Percentiles rank a stretch among this genome's conserved stretches.
These are phyloP conservation scores for Cornus florida DNA, from an alignment of 148 eudicot genomes.

Conservation along the genomic window DNA sequence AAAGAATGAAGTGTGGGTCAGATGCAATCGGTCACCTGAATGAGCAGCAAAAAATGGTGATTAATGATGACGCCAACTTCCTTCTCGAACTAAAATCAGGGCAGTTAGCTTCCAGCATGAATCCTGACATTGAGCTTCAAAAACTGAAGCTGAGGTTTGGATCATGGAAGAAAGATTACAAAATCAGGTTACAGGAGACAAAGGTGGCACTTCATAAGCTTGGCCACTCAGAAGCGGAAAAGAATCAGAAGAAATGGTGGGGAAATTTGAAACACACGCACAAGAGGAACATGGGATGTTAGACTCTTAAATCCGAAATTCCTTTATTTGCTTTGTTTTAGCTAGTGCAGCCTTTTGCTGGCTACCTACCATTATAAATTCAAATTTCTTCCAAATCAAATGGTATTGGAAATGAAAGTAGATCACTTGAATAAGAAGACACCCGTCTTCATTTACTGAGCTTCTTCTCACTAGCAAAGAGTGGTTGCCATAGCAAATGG, in stretches of 20 bases:
- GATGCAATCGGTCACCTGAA: not conserved
- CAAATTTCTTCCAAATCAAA: too few relatives aligned
- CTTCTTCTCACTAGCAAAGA: too few relatives aligned
- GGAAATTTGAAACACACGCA: constrained; percentile 7
- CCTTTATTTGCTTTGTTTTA: too few relatives aligned
- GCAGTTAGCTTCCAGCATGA: not conserved
- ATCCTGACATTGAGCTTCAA: constrained; percentile 27
- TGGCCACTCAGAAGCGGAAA: constrained; percentile 21
- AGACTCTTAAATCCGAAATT: not conserved
- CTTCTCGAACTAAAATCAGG: constrained; percentile 11
- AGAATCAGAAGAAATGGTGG: constrained; percentile 36
- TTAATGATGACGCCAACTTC: constrained; percentile 6
- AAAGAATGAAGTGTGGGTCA: not conserved
- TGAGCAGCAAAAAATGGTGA: constrained; percentile 6
- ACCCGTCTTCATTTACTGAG: too few relatives aligned
- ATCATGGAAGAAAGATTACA: constrained; percentile 49
- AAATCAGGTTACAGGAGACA: constrained; percentile 32
- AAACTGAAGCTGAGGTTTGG: constrained; percentile 36
- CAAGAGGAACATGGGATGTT: not conserved
- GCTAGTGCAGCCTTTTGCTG: not conserved
- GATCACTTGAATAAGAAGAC: too few relatives aligned
- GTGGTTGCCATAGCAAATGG: too few relatives aligned
- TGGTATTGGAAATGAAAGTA: too few relatives aligned
- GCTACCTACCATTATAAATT: not conserved
- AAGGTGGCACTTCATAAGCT: constrained; percentile 33